These are phyloP conservation scores for Dittrichia graveolens DNA, from an alignment of 129 eudicot genomes.

Conservation along the genomic window DNA sequence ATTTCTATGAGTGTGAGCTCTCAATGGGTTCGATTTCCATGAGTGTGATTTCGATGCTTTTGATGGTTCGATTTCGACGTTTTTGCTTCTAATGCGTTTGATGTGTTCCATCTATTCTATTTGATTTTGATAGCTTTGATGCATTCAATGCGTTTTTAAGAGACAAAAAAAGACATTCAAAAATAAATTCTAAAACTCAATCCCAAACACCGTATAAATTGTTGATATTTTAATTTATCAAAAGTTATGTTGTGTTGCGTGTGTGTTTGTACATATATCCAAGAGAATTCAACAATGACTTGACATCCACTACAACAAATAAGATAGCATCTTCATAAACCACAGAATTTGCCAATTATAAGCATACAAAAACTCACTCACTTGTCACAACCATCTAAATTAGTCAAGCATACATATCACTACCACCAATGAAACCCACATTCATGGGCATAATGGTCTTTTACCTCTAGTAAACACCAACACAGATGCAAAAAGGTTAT, in stretches of 20 bases:
- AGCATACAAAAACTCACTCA: constrained; percentile 27
- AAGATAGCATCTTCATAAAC: constrained; percentile 8
- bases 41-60: too few species aligned
- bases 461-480: constrained; percentile 14
- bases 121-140: too few species aligned
- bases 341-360: constrained; percentile 26
- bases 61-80: too few species aligned
- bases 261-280: constrained; percentile 1
- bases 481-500: neutral
- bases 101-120: too few species aligned
- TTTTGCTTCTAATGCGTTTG: too few species aligned
- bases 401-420: neutral
- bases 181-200: too few species aligned
- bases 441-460: constrained; percentile 23
- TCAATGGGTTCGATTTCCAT: too few species aligned
- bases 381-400: constrained; percentile 22
- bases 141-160: too few species aligned
- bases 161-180: too few species aligned
- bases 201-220: neutral
- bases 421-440: constrained; percentile 17
- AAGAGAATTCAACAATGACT: constrained; percentile 31
- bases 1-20: too few species aligned
- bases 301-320: constrained; percentile 31
- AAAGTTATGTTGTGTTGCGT: constrained; percentile 18
- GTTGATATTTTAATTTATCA: constrained; percentile 10